phyloP scores from a whole-genome alignment of 2,329 filamentous ascomycete species.

The Daldinia sp. region DNA sequence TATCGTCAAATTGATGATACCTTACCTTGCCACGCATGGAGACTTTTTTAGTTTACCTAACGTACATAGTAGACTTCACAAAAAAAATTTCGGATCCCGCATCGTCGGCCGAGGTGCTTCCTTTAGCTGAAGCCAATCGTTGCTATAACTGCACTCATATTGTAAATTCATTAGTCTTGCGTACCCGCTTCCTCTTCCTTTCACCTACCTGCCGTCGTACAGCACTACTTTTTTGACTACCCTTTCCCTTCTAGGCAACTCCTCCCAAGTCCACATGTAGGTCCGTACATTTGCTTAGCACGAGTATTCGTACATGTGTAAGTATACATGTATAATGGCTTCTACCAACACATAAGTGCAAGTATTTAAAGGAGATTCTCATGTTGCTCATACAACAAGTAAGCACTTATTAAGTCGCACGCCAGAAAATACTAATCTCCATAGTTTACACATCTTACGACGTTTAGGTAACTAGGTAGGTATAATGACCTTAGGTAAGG shows the following conservation, averaged over 20 bases:
- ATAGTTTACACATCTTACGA: background rate
- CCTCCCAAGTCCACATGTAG: slow-evolving; percentile 20
- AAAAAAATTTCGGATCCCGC: slow-evolving; percentile 32
- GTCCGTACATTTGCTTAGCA: slow-evolving; percentile 21
- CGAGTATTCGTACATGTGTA: slow-evolving; percentile 9
- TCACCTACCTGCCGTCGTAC: slow-evolving; percentile 21
- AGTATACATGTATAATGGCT: slow-evolving; percentile 15
- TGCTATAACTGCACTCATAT: slow-evolving; percentile 11
- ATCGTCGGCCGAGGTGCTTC: slow-evolving; percentile 26
- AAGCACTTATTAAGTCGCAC: slow-evolving; percentile 7
- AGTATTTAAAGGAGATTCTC: background rate
- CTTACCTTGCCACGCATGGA: background rate
- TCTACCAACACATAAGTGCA: background rate
- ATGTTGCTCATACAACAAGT: slow-evolving; percentile 1
- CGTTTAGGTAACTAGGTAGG: background rate
- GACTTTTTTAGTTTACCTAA: background rate
- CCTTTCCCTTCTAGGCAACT: slow-evolving; percentile 32
- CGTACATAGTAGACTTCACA: background rate
- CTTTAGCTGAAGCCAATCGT: slow-evolving; percentile 6
- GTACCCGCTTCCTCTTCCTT: slow-evolving; percentile 3
- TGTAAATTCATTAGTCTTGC: background rate
- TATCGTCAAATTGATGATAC: slow-evolving; percentile 16
- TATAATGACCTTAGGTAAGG: slow-evolving; percentile 9
- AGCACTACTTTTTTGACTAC: slow-evolving; percentile 5
- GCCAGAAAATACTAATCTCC: background rate